Base-by-base conservation (phyloP, 805 yeast species). In the Pichia cabralensis region DNA sequence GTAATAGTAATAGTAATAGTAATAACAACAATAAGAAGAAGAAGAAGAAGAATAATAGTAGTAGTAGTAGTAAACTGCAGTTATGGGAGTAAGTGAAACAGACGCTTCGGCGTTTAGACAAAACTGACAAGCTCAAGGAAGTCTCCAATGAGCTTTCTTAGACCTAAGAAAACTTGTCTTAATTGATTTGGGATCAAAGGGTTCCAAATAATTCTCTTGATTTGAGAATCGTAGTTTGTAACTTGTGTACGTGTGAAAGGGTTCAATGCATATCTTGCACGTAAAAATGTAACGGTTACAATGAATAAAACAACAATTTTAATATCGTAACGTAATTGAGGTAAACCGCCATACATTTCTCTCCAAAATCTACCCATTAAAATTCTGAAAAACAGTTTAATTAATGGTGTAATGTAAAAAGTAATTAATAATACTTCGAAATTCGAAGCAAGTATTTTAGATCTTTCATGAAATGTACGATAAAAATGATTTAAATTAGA, bases 241-340 rank as follows among this genome's bases (percentile, higher is more conserved):
- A 76, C 53, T 8, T 76, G 54, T 8, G 57, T 46, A 48, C 76
- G 67, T 35, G 80, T 74, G 40, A 69, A 66, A 33, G 65, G 64
- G 29, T 73, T 73, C 46, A 72, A 74, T 47, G 67, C 67, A 46
- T 57, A 79, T 52, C 86, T 67, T 37, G 75, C 50, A 55, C 76
- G 76, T 55, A 75, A 60, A 55, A 80, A 80, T 15, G 66, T 52
- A 14, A 69, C 47, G 47, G 74, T 75, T 15, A 65, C 55, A 1
- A 64, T 25, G n/a, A 71, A 49, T 1, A 74, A 60, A 2, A 61
- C 13, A 1, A 70, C 21, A 7, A 58, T 58, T 31, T 62, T 52
- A 1, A 60, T 38, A 13, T 54, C 47, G 14, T 31, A 28, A 8
- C 53, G 47, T 27, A 50, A 52, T 21, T 33, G 35, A 21, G 20